Percentiles rank a stretch among this genome's conserved stretches.
phyloP scores from a whole-genome alignment of 768 basidiomycete species.

The Boletus subparvulus region DNA sequence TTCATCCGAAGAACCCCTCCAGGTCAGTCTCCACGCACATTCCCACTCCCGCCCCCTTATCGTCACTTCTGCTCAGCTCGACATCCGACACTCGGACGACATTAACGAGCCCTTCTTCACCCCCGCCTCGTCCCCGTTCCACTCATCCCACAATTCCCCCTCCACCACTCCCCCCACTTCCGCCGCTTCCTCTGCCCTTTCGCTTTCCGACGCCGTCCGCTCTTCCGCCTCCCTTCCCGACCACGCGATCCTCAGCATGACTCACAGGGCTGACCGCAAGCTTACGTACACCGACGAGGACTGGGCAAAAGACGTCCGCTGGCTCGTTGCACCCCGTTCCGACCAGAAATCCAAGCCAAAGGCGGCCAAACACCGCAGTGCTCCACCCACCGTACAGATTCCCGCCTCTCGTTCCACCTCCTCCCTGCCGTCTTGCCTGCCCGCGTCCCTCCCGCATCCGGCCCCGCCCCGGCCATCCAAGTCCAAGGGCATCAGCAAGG shows the following conservation, averaged over 20 bases:
- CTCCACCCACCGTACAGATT: slow-evolving; percentile 12
- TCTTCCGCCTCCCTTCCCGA: slow-evolving; percentile 33
- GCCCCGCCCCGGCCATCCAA: slow-evolving; percentile 25
- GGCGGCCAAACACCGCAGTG: slow-evolving; percentile 17
- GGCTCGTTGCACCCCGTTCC: slow-evolving; percentile 47
- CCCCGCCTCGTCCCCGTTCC: slow-evolving; percentile 19
- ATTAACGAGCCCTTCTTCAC: slow-evolving; percentile 55
- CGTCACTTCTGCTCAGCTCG: slow-evolving; percentile 12
- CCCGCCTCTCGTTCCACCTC: slow-evolving; percentile 23
- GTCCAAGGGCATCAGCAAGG: slow-evolving; percentile 25
- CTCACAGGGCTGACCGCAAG: slow-evolving; percentile 22
- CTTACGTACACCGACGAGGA: slow-evolving; percentile 52
- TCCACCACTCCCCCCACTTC: slow-evolving; percentile 24
- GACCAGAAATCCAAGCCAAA: slow-evolving; percentile 22
- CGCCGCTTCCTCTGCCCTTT: slow-evolving; percentile 31
- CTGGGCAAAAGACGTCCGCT: slow-evolving; percentile 69
- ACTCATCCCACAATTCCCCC: slow-evolving; percentile 20
- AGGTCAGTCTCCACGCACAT: slow-evolving; percentile 19
- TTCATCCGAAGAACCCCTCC: slow-evolving; percentile 4
- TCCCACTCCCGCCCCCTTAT: slow-evolving; percentile 3
- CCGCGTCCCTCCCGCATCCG: slow-evolving; percentile 13
- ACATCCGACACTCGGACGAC: slow-evolving; percentile 25
- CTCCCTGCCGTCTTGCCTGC: slow-evolving; percentile 16
- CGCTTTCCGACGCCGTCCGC: slow-evolving; percentile 37
- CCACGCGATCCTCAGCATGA: slow-evolving; percentile 22